phyloP scores from a whole-genome alignment of 108 stramenopile species.

The Skeletonema costatum region DNA sequence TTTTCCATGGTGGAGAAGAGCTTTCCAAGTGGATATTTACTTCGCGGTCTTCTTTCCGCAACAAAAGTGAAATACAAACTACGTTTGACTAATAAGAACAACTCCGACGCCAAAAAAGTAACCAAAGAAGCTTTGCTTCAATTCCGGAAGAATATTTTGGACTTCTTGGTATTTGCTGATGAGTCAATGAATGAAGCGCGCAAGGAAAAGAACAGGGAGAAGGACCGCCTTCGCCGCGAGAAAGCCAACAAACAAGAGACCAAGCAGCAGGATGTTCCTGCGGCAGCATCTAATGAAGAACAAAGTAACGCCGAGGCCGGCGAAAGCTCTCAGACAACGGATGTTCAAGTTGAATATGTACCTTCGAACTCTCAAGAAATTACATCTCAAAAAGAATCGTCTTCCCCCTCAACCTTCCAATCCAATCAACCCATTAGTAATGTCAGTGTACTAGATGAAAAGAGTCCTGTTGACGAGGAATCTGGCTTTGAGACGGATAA shows the following conservation, averaged over 20 bases:
- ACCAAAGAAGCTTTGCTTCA: slow-evolving; percentile 55
- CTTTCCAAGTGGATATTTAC: slow-evolving; percentile 48
- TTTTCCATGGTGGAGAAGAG: slow-evolving; percentile 38
- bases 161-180: slow-evolving; percentile 40
- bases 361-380: background rate
- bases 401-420: background rate
- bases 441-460: background rate
- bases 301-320: background rate
- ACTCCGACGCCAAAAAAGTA: background rate
- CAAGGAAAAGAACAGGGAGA: slow-evolving; percentile 48
- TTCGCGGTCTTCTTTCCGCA: slow-evolving; percentile 37
- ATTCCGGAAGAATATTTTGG: slow-evolving; percentile 56
- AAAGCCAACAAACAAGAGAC: slow-evolving; percentile 26
- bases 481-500: background rate
- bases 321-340: background rate
- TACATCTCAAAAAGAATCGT: background rate
- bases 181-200: slow-evolving; percentile 56
- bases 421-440: background rate
- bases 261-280: background rate
- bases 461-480: background rate
- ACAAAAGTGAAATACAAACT: slow-evolving; percentile 43
- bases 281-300: background rate
- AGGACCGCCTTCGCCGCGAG: slow-evolving; percentile 16
- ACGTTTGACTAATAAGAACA: slow-evolving; percentile 16
- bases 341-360: background rate